Conservation (phyloP, 2,329 filamentous ascomycete species). For the Capronia coronata region DNA sequence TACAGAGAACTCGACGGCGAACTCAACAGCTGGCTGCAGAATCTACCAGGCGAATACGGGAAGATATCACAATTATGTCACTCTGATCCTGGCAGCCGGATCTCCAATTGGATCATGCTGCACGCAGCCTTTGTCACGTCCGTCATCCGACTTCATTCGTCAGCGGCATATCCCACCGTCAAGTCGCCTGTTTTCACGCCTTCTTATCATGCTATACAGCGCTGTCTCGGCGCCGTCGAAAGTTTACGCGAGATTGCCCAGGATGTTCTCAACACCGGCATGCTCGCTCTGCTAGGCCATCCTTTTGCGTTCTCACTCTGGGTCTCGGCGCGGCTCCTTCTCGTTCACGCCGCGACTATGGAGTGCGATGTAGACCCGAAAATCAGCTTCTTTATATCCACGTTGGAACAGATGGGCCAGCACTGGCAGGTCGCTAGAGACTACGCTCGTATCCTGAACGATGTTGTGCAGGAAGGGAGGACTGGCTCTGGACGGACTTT, state of each 20-base stretch:
- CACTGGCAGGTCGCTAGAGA: constrained; percentile 81
- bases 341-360: constrained; percentile 71
- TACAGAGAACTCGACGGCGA: constrained; percentile 79
- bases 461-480: constrained; percentile 68
- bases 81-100: constrained; percentile 39
- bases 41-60: constrained; percentile 72
- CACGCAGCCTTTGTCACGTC: constrained; percentile 88
- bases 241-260: constrained; percentile 72
- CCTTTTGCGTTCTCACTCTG: constrained; percentile 75
- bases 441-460: constrained; percentile 70
- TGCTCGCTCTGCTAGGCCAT: constrained; percentile 78
- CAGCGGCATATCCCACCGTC: constrained; percentile 84
- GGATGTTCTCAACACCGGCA: constrained; percentile 66
- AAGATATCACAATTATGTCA: constrained; percentile 75
- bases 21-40: constrained; percentile 75
- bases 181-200: constrained; percentile 80
- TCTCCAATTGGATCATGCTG: constrained; percentile 73
- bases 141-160: constrained; percentile 83
- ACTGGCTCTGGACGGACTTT: constrained; percentile 59
- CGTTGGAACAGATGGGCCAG: constrained; percentile 69
- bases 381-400: constrained; percentile 75
- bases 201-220: constrained; percentile 76
- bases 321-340: constrained; percentile 78
- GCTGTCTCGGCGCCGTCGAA: constrained; percentile 75
- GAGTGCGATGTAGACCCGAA: constrained; percentile 62